Conservation (phyloP, 2,329 filamentous ascomycete species). For the Phyllosticta citrichinensis region DNA sequence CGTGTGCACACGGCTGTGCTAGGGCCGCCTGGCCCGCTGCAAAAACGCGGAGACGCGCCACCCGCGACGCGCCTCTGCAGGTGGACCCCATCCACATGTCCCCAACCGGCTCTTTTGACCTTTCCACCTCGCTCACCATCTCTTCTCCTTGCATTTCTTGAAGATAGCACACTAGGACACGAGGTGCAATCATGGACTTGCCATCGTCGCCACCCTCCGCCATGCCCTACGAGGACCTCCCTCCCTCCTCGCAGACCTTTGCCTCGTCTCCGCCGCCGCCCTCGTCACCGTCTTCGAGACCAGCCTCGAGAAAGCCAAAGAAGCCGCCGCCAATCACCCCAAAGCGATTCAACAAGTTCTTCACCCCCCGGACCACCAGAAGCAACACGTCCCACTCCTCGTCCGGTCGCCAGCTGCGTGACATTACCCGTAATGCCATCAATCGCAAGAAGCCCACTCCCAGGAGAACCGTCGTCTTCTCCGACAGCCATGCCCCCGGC, state of each 20-base stretch:
- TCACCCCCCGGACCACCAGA: slow-evolving; percentile 31
- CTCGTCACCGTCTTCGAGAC: slow-evolving; percentile 17
- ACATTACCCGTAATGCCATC: slow-evolving; percentile 38
- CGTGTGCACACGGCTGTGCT: not conserved
- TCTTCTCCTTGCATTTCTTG: slow-evolving; percentile 8
- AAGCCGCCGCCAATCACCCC: slow-evolving; percentile 42
- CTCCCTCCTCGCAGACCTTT: slow-evolving; percentile 8
- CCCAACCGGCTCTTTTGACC: not conserved
- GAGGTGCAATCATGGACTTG: slow-evolving; percentile 2
- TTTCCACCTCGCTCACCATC: slow-evolving; percentile 1
- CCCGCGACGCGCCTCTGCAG: slow-evolving; percentile 1
- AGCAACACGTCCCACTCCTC: slow-evolving; percentile 16
- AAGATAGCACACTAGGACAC: not conserved
- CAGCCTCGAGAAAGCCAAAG: slow-evolving; percentile 26
- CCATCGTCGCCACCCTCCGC: not conserved
- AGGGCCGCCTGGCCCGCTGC: not conserved
- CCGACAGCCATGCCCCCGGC: slow-evolving; percentile 18
- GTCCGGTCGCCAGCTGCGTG: slow-evolving; percentile 37
- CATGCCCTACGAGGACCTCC: slow-evolving; percentile 5
- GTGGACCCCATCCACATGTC: slow-evolving; percentile 6
- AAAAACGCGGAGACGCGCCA: slow-evolving; percentile 8
- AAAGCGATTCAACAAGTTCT: slow-evolving; percentile 42
- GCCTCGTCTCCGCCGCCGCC: slow-evolving; percentile 28
- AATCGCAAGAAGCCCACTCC: slow-evolving; percentile 29
- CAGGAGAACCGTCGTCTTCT: slow-evolving; percentile 31